These are phyloP conservation scores for Spiromastix sp. DNA, from an alignment of 2,329 filamentous ascomycete genomes.

Conservation along the genomic window DNA sequence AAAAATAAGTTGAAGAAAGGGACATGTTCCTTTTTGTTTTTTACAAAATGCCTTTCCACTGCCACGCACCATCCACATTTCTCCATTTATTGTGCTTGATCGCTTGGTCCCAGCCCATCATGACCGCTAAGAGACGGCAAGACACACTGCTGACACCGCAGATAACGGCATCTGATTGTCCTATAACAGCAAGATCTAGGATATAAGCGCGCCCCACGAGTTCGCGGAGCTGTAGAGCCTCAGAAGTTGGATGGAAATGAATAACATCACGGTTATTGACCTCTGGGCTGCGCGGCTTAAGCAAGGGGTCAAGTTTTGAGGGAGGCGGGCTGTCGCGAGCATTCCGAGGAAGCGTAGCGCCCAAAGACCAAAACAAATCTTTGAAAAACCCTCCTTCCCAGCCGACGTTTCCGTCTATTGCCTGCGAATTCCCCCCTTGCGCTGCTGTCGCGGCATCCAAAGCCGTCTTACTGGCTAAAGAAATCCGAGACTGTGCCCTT, in stretches of 20 bases:
- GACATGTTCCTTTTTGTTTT: no score
- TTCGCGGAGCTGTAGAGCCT: constrained; percentile 57
- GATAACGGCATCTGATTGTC: constrained; percentile 58
- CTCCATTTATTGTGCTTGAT: constrained; percentile 55
- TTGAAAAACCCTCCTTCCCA: constrained; percentile 86
- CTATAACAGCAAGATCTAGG: constrained; percentile 67
- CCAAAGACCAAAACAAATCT: constrained; percentile 71
- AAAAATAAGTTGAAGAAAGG: no score
- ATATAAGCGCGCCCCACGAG: constrained; percentile 71
- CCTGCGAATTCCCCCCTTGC: constrained; percentile 1
- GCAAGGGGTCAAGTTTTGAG: constrained; percentile 11
- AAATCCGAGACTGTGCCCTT: constrained; percentile 66
- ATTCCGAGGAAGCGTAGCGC: constrained; percentile 36
- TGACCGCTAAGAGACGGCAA: constrained; percentile 68
- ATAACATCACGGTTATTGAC: constrained; percentile 3
- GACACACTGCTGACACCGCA: constrained; percentile 57
- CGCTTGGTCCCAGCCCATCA: constrained; percentile 71
- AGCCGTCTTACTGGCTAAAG: constrained; percentile 64
- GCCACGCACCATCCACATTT: constrained; percentile 65
- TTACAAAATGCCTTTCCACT: constrained; percentile 48
- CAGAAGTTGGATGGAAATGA: constrained; percentile 18
- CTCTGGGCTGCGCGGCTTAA: constrained; percentile 3
- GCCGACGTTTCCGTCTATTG: constrained; percentile 62
- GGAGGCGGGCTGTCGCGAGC: constrained; percentile 21
- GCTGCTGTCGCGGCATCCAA: constrained; percentile 14